Base-by-base conservation (phyloP, 208 protist genomes). In the Porcisia deanei region DNA sequence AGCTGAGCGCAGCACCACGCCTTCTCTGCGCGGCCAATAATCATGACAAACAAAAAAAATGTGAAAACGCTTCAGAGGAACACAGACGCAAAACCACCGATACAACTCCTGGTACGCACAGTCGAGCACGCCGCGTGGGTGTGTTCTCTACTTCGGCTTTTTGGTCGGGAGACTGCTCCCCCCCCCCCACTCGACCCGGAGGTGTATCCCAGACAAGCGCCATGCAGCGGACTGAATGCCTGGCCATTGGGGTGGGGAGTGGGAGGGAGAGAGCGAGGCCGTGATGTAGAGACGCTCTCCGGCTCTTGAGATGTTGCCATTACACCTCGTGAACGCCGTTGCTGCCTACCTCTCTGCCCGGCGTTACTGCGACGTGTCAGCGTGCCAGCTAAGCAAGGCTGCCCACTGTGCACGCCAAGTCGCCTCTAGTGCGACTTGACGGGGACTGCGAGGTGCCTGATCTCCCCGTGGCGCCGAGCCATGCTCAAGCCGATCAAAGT, bases 401-500 rank as follows among this genome's bases (percentile, higher is more conserved):
- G 71, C 54, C 78, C 78, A 82, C 59, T 82, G 73, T 18, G 73
- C 52, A 25, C 78, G 72, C 78, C 78, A 82, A 53, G 72, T 12
- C 68, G 69, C 61, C 60, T 82, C 78, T 14, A 82, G 73, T 3
- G 72, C 73, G 14, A n/a, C 60, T 52, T 82, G 78, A 9, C 78
- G 78, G 4, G 67, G 54, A 65, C 78, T 82, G 45, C 59, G 72
- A 45, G 77, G 72, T 14, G 67, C 47, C 34, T 49, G 57, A 52
- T 76, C 79, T 20, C 70, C 61, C 9, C 74, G 54, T 59, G 68
- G 20, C 1, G n/a, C 73, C 6, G 58, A 43, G 30, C 6, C 73
- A 22, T 34, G n/a, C 52, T 76, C 45, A 3, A 79, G 65, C 74
- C 59, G 58, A 5, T 12, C 1, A 63, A 85, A 30, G 45, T 85